phyloP scores from a whole-genome alignment of 345 rosid genomes.

The Citrus cavaleriei region DNA sequence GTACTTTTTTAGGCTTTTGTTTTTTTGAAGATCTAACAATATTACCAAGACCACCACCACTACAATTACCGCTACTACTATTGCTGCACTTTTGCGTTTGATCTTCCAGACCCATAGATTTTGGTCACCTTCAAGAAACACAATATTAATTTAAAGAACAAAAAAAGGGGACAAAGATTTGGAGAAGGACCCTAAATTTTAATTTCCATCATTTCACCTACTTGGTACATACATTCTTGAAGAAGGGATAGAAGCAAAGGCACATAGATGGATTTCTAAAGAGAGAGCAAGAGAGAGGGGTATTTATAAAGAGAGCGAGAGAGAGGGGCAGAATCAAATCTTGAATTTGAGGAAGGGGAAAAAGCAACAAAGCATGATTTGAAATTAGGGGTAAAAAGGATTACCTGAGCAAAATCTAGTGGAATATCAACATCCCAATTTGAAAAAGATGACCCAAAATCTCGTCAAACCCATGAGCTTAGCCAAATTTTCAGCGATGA shows the following conservation, averaged over 20 bases:
- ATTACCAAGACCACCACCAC: slow-evolving; percentile 16
- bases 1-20: slow-evolving; percentile 46
- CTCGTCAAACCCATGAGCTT: slow-evolving; percentile 32
- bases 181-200: slow-evolving; percentile 17
- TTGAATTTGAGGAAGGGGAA: neutral
- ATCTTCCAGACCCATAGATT: slow-evolving; percentile 41
- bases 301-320: neutral
- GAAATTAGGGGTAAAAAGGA: slow-evolving; percentile 14
- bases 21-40: slow-evolving; percentile 31
- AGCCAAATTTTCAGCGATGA: slow-evolving; percentile 26
- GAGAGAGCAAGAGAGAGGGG: neutral
- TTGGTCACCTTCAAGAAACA: slow-evolving; percentile 23
- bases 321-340: slow-evolving; percentile 5
- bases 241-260: neutral
- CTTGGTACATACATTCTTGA: neutral
- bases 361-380: neutral
- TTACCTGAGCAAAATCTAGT: slow-evolving; percentile 16
- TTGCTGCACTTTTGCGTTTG: slow-evolving; percentile 31
- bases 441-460: slow-evolving; percentile 30
- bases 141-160: neutral
- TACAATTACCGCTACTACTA: slow-evolving; percentile 17
- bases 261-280: neutral
- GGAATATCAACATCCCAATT: slow-evolving; percentile 10
- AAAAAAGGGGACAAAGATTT: neutral
- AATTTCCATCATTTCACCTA: neutral